Evolutionary conservation across 345 rosid species (phyloP), one percentile per base, ranked within the genome.

Genomic region (Sapria himalayana): DNA sequence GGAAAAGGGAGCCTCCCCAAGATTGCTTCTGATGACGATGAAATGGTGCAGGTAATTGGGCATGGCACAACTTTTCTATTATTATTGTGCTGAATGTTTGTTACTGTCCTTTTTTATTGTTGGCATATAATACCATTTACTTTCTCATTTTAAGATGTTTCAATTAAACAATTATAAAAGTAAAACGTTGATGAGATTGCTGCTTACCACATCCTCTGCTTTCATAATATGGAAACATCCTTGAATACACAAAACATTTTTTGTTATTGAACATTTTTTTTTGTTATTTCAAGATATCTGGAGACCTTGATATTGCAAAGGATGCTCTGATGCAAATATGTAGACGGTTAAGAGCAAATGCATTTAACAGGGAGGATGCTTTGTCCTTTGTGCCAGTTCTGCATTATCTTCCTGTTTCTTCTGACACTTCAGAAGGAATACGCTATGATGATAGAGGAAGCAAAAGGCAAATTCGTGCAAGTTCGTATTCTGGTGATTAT

Each of bases 271-370:
- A 1, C 9, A 24, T 41, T 23, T 40, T 44, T 20, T 17, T 45
- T 50, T 55, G 15, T 46, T 5, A 19, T 53, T 22, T 25, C 52
- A 63, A 89, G 98, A 84, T 89, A 12, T 51, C 86, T 33, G 98
- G 98, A 50, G 95, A 89, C 51, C 92, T 77, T 61, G 95, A 82
- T 49, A 67, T 71, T 55, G 93, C 86, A 50, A 82, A 89, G 70
- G 98, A 79, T 47, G 98, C 98, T 59, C 86, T 89, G 22, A 45
- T 80, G 36, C 92, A 79, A 67, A 62, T 89, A 49, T 62, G 74
- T 24, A 72, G 69, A 7, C 73, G 93, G 37, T 60, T 89, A 50
- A 79, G 98, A 54, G 92, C 86, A 41, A 89, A 89, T 44, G 46
- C 70, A 43, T 89, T 82, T 64, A 95, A 82, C 37, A 57, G 92